Evolutionary conservation across 176 grass and related monocot species (phyloP), one percentile per base, ranked within the genome.

Genomic region (Juncus inflexus): DNA sequence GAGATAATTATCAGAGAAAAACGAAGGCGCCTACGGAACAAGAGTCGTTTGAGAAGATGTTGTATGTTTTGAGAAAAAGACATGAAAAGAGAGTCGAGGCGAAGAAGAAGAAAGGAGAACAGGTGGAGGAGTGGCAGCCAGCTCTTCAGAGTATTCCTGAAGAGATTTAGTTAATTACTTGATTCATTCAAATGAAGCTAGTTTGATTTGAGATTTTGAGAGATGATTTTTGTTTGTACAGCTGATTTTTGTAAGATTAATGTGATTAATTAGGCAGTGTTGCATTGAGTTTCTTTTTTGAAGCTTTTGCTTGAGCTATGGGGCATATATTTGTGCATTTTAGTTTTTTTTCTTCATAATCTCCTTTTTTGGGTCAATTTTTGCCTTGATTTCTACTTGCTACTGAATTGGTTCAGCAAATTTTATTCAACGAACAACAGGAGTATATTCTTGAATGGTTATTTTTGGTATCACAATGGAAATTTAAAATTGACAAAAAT

Each of bases 121-220:
- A 83, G 77, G 56, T 71, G 67, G 6, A 50, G 37, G 79, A 83
- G 70, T 95, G 90, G 90, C 71, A 87, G 70, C 91, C 91, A 53
- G 76, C 69, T 8, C 81, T 96, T 12, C 87, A 90, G 73, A 96
- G 87, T 61, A 96, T 96, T 66, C 91, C 91, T 4, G 91, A 96
- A 70, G 91, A 90, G 73, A 80, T 53, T 67, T 85, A 73, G 65
- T 74, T 75, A 58, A 77, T 80, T 77, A 52, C 12, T 53, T 57
- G 40, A 86, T 63, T 79, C n/a, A 86, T 55, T 47, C n/a, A 10
- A 69, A 40, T 76, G 51, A 3, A 58, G 8, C 43, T 47, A 47
- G 43, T 47, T 47, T 47, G 19, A 28, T 28, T 28, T 28, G 19
- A 28, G 19, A 28, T 47, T 5, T 47, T 47, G 9, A 5, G 43